Conservation (phyloP, 352 stramenopile genomes). For the Globisporangium echinulatum region DNA sequence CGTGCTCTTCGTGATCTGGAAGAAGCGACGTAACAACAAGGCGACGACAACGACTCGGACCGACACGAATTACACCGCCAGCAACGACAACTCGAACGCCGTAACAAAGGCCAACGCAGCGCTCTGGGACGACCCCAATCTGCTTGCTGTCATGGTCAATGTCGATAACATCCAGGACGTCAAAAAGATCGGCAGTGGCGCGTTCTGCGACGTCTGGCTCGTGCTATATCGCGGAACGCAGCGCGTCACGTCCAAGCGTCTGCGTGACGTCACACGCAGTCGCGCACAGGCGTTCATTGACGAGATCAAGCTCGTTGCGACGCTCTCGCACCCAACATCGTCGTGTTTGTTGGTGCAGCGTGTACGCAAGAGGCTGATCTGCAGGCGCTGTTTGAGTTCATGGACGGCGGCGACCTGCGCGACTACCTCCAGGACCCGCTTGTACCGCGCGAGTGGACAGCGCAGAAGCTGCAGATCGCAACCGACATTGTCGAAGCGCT, state of each 20-base stretch:
- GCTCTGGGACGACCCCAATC: constrained; percentile 34
- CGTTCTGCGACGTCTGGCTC: constrained; percentile 4
- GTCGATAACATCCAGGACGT: constrained; percentile 40
- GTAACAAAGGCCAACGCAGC: constrained; percentile 4
- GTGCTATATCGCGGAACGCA: background rate
- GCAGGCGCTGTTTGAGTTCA: constrained; percentile 24
- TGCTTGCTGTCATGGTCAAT: constrained; percentile 37
- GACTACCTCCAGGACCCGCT: too few species aligned
- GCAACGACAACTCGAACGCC: background rate
- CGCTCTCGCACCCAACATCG: constrained; percentile 16
- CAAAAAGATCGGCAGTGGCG: constrained; percentile 1
- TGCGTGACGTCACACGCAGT: constrained; percentile 1
- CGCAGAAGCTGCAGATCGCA: too few species aligned
- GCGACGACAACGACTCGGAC: constrained; percentile 71
- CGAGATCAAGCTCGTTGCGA: too few species aligned
- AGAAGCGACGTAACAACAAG: background rate
- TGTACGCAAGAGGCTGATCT: constrained; percentile 47
- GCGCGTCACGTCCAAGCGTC: too few species aligned
- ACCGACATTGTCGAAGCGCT: too few species aligned
- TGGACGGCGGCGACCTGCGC: background rate
- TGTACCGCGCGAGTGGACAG: too few species aligned
- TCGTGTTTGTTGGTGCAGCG: constrained; percentile 41
- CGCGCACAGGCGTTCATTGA: constrained; percentile 35
- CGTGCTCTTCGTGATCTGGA: background rate
- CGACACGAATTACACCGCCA: background rate